Base-by-base conservation (phyloP, 164 flowering plant genomes). In the Vitis rupestris region DNA sequence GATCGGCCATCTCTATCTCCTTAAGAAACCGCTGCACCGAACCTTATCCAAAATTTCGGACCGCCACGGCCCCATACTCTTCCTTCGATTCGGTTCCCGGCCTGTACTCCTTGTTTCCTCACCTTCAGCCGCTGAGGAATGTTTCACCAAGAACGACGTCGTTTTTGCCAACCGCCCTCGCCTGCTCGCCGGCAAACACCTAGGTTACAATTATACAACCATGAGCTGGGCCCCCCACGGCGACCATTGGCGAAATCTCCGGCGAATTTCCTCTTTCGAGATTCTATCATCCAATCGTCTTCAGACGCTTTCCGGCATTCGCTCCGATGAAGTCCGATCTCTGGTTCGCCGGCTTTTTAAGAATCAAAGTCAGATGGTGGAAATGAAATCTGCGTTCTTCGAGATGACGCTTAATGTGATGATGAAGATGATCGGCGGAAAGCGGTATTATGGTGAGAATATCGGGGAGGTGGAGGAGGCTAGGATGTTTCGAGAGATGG, bases 371-470 rank as follows among this genome's bases (percentile, higher is more conserved):
- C 44, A 50, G 70, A 29, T 17, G 4, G 80, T 82, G 70, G 81
- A 81, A 1, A 66, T 86, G 79, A 79, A 76, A 51, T 27, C 75
- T 8, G 15, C 15, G 62, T 58, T 87, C 8, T 74, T 72, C 13
- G 85, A 79, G 55, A 37, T 85, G 62, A 75, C 77, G 14, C 61
- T 80, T 19, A 87, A 87, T 16, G 63, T 77, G 1, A 69, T 85
- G 75, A 84, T 79, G 85, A 79, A 79, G 73, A 84, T 85, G 86
- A 79, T 87, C 1, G 80, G 78, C 2, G 89, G 91, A 48, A 83
- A 84, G 75, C 66, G 82, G 53, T 87, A 80, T 50, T 74, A 52
- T 50, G 80, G 80, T 9, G 76, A 72, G 44, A 30, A 53, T 0
- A 70, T 47, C 52, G 68, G 1, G 66, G 72, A 77, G 3, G 9